A percentile compares a stretch with the other conserved stretches of the same genome.
These are phyloP conservation scores for Claviceps sorghi DNA, from an alignment of 2,329 filamentous ascomycete genomes.

Conservation along the genomic window DNA sequence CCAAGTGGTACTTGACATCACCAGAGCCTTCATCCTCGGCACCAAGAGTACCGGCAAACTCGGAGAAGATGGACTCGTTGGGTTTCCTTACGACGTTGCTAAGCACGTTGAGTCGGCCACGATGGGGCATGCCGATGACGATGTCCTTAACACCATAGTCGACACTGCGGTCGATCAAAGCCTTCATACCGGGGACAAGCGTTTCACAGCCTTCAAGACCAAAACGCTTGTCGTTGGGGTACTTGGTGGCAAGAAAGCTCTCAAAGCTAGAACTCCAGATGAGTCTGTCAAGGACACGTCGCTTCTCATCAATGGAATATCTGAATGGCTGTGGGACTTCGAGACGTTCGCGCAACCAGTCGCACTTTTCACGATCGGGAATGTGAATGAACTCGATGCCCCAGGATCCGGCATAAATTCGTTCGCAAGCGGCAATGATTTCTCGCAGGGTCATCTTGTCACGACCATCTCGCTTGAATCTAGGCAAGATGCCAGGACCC, in stretches of 20 bases:
- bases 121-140: slow-evolving; percentile 98
- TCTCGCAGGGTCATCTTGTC: slow-evolving; percentile 96
- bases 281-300: slow-evolving; percentile 86
- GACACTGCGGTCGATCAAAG: slow-evolving; percentile 92
- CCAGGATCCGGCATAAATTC: slow-evolving; percentile 93
- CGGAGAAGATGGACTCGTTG: slow-evolving; percentile 98
- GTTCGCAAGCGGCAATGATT: slow-evolving; percentile 85
- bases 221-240: slow-evolving; percentile 99
- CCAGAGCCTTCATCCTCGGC: slow-evolving; percentile 92
- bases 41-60: slow-evolving; percentile 79
- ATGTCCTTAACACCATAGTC: slow-evolving; percentile 99
- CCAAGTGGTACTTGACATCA: slow-evolving; percentile 98
- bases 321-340: slow-evolving; percentile 93
- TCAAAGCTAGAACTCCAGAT: slow-evolving; percentile 99
- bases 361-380: slow-evolving; percentile 90
- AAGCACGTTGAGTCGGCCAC: slow-evolving; percentile 92
- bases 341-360: slow-evolving; percentile 91
- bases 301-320: slow-evolving; percentile 96
- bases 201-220: slow-evolving; percentile 95
- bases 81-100: slow-evolving; percentile 98
- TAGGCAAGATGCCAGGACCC: slow-evolving; percentile 85
- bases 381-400: slow-evolving; percentile 99
- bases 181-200: slow-evolving; percentile 97
- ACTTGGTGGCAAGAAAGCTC: slow-evolving; percentile 87
- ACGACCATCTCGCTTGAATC: slow-evolving; percentile 75